phyloP scores from a whole-genome alignment of 1,139 yeast genomes.

The Pneumocystis jirovecii region DNA sequence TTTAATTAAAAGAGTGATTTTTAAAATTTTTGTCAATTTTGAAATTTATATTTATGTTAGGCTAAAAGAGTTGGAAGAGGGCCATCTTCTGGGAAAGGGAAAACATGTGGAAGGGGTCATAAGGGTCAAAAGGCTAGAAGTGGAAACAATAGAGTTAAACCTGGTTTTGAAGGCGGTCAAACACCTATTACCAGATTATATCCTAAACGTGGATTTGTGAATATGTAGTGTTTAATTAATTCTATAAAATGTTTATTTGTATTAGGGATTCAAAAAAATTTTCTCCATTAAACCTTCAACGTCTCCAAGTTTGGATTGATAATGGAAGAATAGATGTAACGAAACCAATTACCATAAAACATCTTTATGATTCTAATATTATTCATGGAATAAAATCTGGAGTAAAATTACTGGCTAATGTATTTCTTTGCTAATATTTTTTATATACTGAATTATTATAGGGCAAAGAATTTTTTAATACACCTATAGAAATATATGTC shows the following conservation, averaged over 20 bases:
- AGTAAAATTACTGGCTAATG: constrained; percentile 57
- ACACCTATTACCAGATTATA: constrained; percentile 80
- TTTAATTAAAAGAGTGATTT: constrained; percentile 25
- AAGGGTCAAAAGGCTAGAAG: constrained; percentile 93
- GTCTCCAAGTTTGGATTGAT: constrained; percentile 36
- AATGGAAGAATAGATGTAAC: constrained; percentile 31
- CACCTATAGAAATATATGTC: constrained; percentile 56
- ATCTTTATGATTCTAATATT: constrained; percentile 52
- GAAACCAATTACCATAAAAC: constrained; percentile 59
- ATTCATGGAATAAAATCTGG: constrained; percentile 68
- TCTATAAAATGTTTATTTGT: background rate
- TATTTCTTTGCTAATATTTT: constrained; percentile 4
- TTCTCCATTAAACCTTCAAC: constrained; percentile 36
- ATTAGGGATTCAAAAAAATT: constrained; percentile 19
- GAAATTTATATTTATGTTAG: background rate
- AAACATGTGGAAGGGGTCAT: constrained; percentile 94
- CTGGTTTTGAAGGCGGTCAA: constrained; percentile 98
- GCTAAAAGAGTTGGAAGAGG: constrained; percentile 83
- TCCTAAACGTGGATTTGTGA: constrained; percentile 79
- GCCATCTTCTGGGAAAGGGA: constrained; percentile 80
- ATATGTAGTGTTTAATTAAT: constrained; percentile 26
- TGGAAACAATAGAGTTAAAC: constrained; percentile 50
- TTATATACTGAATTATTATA: constrained; percentile 13
- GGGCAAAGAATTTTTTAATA: constrained; percentile 42
- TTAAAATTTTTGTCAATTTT: background rate